Percentiles rank a stretch among this genome's conserved stretches.
These are phyloP conservation scores for Monosporascus sp. DNA, from an alignment of 2,329 filamentous ascomycete genomes.

Conservation along the genomic window DNA sequence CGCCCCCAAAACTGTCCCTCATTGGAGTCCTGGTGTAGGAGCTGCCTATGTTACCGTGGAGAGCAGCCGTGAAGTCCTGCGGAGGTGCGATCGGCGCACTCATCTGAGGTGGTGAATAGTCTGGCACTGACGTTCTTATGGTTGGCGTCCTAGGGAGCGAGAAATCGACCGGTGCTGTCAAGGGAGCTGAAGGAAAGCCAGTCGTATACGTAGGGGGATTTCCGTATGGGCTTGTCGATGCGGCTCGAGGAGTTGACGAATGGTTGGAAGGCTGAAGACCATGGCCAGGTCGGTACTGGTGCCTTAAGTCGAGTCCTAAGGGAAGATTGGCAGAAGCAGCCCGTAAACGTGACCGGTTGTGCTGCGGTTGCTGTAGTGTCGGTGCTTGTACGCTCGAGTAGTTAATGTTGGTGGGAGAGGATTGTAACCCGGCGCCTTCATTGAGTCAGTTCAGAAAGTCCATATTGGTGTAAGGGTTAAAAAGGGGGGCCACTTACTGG, in stretches of 20 bases:
- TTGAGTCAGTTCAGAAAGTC: conserved; percentile 3
- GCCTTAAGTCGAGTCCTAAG: conserved; percentile 25
- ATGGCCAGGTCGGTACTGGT: conserved; percentile 26
- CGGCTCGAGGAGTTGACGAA: conserved; percentile 28
- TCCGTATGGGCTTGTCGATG: conserved; percentile 36
- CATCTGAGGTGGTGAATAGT: conserved; percentile 50
- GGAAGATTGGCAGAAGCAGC: conserved; percentile 35
- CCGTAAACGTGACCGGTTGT: conserved; percentile 42
- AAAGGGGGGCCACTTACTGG: conserved; percentile 35
- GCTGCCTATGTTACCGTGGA: conserved; percentile 36
- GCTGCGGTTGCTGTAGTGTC: conserved; percentile 37
- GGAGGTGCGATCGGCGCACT: conserved; percentile 49
- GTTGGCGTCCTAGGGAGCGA: conserved; percentile 40
- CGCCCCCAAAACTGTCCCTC: conserved; percentile 38
- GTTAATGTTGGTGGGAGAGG: conserved; percentile 42
- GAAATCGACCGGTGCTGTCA: conserved; percentile 50
- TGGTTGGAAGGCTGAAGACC: conserved; percentile 24
- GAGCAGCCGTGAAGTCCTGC: conserved; percentile 46
- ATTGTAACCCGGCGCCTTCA: conserved; percentile 42
- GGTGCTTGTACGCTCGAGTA: conserved; percentile 40
- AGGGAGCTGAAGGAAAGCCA: conserved; percentile 48
- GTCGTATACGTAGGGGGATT: conserved; percentile 41
- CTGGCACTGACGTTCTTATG: conserved; percentile 31
- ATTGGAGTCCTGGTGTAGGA: conserved; percentile 38
- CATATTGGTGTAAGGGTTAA: conserved; percentile 1